These are phyloP conservation scores for Claviceps sp. DNA, from an alignment of 2,329 filamentous ascomycete species.

Conservation along the genomic window DNA sequence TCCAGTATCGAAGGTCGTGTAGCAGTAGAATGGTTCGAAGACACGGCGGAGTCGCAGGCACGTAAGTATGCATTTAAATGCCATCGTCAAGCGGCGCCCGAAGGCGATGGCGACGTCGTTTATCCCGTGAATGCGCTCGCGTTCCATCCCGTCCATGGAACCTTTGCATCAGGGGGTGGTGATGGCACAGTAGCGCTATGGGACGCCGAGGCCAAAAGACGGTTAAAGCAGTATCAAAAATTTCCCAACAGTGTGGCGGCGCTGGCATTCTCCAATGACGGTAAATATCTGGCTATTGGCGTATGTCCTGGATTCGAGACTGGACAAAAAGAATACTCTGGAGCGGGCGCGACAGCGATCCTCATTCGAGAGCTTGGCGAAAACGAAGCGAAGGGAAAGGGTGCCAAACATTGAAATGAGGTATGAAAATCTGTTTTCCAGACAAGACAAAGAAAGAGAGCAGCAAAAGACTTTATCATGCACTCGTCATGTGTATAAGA, in stretches of 20 bases:
- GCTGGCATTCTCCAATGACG: conserved; percentile 63
- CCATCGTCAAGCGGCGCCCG: conserved; percentile 61
- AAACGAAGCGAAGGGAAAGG: conserved; percentile 78
- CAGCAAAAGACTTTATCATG: neutral
- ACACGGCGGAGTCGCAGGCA: conserved; percentile 70
- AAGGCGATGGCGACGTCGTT: conserved; percentile 61
- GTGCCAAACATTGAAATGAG: conserved; percentile 40
- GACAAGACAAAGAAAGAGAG: neutral
- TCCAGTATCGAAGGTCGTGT: conserved; percentile 90
- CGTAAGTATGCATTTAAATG: conserved; percentile 99
- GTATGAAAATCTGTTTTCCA: neutral
- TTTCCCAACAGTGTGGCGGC: conserved; percentile 68
- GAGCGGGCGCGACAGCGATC: conserved; percentile 61
- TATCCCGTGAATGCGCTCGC: conserved; percentile 84
- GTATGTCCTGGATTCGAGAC: conserved; percentile 82
- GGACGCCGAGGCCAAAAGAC: conserved; percentile 82
- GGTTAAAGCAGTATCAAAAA: conserved; percentile 80
- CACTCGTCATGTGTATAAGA: neutral
- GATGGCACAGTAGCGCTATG: conserved; percentile 87
- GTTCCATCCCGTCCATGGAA: conserved; percentile 73
- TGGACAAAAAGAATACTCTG: conserved; percentile 64
- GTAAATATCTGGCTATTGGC: conserved; percentile 64
- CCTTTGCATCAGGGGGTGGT: conserved; percentile 79
- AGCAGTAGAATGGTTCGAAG: conserved; percentile 96
- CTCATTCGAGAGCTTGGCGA: conserved; percentile 75